phyloP scores from a whole-genome alignment of 140 eudicot species.

The Ambrosia hybrid region DNA sequence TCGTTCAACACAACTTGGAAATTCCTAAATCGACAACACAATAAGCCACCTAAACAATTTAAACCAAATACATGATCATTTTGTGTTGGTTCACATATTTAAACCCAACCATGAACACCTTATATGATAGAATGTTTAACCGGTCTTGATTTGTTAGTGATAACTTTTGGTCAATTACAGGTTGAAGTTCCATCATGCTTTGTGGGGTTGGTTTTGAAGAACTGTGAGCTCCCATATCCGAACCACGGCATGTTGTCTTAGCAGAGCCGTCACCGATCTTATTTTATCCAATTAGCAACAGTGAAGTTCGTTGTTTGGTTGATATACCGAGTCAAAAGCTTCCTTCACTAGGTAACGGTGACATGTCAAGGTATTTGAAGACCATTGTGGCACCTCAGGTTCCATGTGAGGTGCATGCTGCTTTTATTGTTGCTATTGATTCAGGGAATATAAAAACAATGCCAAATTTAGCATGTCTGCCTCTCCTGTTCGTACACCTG shows the following conservation, averaged over 20 bases:
- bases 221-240: conserved; percentile 52
- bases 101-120: not conserved
- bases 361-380: conserved; percentile 55
- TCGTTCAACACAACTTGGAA: not conserved
- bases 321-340: conserved; percentile 61
- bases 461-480: conserved; percentile 61
- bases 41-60: not conserved
- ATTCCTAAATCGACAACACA: not conserved
- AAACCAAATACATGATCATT: not conserved
- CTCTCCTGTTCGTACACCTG: conserved; percentile 45
- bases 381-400: conserved; percentile 57
- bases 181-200: conserved; percentile 66
- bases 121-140: not conserved
- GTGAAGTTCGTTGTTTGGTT: conserved; percentile 58
- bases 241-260: conserved; percentile 61
- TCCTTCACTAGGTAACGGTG: conserved; percentile 54
- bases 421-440: conserved; percentile 46
- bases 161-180: conserved; percentile 29
- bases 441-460: conserved; percentile 51
- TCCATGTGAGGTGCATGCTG: conserved; percentile 41
- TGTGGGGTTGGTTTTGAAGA: conserved; percentile 60
- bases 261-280: conserved; percentile 65
- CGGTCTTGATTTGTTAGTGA: not conserved
- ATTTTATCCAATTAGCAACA: conserved; percentile 52
- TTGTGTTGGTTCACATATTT: not conserved